Conservation (phyloP, 176 grass and related monocot species). For the Olyra latifolia region DNA sequence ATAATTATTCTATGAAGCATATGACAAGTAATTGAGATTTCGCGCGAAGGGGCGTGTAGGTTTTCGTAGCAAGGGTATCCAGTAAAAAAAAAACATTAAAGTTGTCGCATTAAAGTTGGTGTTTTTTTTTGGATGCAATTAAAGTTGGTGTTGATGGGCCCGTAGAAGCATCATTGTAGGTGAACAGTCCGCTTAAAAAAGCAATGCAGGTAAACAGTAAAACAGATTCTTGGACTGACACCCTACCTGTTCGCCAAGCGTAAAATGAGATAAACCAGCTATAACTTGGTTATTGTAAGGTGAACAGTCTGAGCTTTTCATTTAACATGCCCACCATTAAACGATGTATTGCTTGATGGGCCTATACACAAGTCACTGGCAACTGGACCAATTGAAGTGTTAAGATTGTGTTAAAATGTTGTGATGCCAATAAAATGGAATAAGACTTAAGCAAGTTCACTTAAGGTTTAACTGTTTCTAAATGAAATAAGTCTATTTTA, state of each 20-base stretch:
- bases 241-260: not conserved
- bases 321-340: not conserved
- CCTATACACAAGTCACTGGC: not conserved
- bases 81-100: not conserved
- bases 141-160: not conserved
- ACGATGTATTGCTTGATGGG: not conserved
- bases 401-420: not conserved
- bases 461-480: too few species aligned
- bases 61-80: too few species aligned
- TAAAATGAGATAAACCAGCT: not conserved
- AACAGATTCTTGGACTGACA: not conserved
- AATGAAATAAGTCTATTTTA: too few species aligned
- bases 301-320: not conserved
- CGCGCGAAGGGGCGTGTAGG: not conserved
- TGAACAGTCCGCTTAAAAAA: not conserved
- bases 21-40: not conserved
- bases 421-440: not conserved
- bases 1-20: not conserved
- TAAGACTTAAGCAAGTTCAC: too few species aligned
- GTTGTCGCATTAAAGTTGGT: not conserved
- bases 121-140: not conserved
- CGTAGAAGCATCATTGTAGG: not conserved
- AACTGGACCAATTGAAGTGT: not conserved
- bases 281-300: not conserved
- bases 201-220: not conserved